Percentiles rank a stretch among this genome's conserved stretches.
These are phyloP conservation scores for Spergularia bocconei DNA, from an alignment of 148 eudicot species.

Conservation along the genomic window DNA sequence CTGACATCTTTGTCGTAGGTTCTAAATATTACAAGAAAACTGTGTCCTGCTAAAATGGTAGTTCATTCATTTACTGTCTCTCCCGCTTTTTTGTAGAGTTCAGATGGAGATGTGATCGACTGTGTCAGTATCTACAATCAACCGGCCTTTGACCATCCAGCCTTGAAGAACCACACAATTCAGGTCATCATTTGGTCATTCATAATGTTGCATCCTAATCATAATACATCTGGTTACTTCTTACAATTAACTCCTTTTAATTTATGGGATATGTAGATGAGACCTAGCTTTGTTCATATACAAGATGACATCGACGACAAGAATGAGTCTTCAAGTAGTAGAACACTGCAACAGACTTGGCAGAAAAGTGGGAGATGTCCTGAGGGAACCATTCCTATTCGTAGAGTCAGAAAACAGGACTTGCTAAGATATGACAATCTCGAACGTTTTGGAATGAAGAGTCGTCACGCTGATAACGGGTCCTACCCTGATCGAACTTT, in stretches of 20 bases:
- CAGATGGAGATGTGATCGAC: constrained; percentile 71
- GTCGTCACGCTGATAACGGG: not conserved
- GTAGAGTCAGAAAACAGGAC: constrained; percentile 37
- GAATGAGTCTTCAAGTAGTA: constrained; percentile 10
- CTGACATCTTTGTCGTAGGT: no score
- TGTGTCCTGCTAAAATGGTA: no score
- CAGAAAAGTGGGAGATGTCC: constrained; percentile 62
- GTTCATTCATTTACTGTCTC: no score
- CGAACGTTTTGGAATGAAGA: constrained; percentile 37
- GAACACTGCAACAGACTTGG: constrained; percentile 45
- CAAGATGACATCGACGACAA: constrained; percentile 14
- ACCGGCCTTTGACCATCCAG: constrained; percentile 59
- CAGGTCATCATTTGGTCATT: constrained; percentile 32
- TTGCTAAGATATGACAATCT: constrained; percentile 20
- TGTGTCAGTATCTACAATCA: constrained; percentile 59
- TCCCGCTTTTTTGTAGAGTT: constrained; percentile 37
- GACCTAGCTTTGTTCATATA: constrained; percentile 29
- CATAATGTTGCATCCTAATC: not conserved
- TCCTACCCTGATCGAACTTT: not conserved
- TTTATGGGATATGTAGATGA: constrained; percentile 32
- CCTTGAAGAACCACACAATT: constrained; percentile 50
- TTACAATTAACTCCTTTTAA: not conserved
- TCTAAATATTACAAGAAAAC: no score
- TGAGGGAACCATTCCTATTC: constrained; percentile 53
- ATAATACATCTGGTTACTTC: not conserved